These are phyloP conservation scores for Chlorella ohadii DNA, from an alignment of 139 green algal genomes.

Conservation along the genomic window DNA sequence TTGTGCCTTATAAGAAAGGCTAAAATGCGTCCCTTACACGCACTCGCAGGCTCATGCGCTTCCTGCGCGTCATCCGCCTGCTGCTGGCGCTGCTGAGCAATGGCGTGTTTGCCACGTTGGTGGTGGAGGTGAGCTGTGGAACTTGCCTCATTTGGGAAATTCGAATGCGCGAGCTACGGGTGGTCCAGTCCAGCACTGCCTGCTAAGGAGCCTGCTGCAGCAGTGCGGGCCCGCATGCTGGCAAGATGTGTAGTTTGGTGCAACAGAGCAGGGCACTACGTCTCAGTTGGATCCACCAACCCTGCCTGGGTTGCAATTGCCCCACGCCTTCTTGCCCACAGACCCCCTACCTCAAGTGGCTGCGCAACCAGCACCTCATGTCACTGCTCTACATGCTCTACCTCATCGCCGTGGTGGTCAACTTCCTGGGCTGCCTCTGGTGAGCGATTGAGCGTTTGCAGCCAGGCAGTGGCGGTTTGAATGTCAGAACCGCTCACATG, in stretches of 20 bases:
- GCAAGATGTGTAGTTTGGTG: too few species aligned
- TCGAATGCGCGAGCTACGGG: too few species aligned
- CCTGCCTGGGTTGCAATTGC: too few species aligned
- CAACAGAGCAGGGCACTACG: too few species aligned
- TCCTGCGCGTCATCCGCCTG: conserved; percentile 38
- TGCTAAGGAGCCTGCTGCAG: too few species aligned
- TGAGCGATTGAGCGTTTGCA: conserved; percentile 19
- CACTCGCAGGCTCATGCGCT: conserved; percentile 34
- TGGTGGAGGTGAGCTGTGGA: neutral
- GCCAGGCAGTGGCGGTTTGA: too few species aligned
- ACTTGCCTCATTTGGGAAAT: too few species aligned
- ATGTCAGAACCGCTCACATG: too few species aligned
- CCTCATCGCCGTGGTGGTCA: conserved; percentile 45
- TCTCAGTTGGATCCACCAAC: too few species aligned
- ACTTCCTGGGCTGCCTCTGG: conserved; percentile 62
- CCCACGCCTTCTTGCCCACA: neutral
- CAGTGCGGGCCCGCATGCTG: too few species aligned
- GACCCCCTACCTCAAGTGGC: conserved; percentile 10
- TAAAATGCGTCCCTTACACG: neutral
- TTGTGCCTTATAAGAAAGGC: too few species aligned
- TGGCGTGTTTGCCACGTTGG: neutral
- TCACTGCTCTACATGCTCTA: conserved; percentile 8
- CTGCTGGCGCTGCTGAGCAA: conserved; percentile 21
- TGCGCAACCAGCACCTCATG: conserved; percentile 22
- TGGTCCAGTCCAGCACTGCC: too few species aligned